Percentiles rank a stretch among this genome's conserved stretches.
Conservation (phyloP, 139 green algal genomes). For the Coelastrella sp. region DNA sequence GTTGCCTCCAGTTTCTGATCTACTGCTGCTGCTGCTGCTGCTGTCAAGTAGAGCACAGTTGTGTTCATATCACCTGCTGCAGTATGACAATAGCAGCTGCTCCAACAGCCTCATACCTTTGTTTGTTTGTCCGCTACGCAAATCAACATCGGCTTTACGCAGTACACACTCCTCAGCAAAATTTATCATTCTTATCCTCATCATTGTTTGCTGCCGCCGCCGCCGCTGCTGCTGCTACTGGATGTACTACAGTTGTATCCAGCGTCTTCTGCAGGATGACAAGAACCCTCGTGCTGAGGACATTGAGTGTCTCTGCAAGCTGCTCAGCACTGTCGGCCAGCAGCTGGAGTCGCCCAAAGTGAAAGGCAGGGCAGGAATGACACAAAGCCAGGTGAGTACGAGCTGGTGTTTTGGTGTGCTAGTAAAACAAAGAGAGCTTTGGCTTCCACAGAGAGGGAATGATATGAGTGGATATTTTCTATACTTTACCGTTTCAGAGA, state of each 20-base stretch:
- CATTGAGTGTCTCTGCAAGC: slow-evolving; percentile 97
- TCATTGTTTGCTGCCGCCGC: too few relatives aligned
- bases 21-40: too few relatives aligned
- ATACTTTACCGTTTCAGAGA: too few relatives aligned
- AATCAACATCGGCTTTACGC: neutral
- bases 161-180: neutral
- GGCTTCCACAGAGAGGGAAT: too few relatives aligned
- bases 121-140: too few relatives aligned
- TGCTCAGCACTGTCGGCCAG: slow-evolving; percentile 88
- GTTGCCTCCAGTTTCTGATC: too few relatives aligned
- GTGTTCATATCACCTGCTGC: too few relatives aligned
- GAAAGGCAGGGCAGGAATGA: slow-evolving; percentile 40
- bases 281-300: slow-evolving; percentile 78
- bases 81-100: neutral
- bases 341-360: slow-evolving; percentile 59
- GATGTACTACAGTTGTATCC: slow-evolving; percentile 52
- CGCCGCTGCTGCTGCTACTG: neutral
- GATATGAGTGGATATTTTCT: too few relatives aligned
- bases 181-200: neutral
- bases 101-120: neutral
- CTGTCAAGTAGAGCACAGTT: too few relatives aligned
- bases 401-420: neutral
- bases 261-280: slow-evolving; percentile 60
- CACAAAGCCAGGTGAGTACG: slow-evolving; percentile 5
- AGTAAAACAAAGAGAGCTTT: too few relatives aligned